Evolutionary conservation across 805 yeast genomes (phyloP).

Genomic region (Zygotorulaspora chibaensis): DNA sequence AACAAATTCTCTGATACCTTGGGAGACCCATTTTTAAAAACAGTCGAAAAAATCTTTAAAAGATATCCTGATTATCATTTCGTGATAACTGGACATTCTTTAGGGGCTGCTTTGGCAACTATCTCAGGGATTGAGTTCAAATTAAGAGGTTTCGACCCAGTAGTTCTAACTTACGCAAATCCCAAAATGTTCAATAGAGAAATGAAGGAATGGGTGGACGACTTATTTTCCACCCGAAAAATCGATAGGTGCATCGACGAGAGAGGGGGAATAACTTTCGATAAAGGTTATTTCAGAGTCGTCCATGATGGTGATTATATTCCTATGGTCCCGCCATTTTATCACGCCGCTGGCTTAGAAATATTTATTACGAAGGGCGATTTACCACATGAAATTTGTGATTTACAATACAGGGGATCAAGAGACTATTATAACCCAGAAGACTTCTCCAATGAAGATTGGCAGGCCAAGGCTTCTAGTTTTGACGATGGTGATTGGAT

Average conservation of each 20-base stretch:
- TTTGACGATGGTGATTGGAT: slow-evolving; percentile 17
- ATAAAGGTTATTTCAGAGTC: slow-evolving; percentile 48
- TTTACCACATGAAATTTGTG: slow-evolving; percentile 30
- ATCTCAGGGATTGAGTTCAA: slow-evolving; percentile 60
- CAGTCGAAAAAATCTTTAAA: slow-evolving; percentile 34
- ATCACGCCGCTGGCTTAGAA: slow-evolving; percentile 50
- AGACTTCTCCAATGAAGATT: slow-evolving; percentile 6
- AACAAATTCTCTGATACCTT: slow-evolving; percentile 43
- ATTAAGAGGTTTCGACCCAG: slow-evolving; percentile 49
- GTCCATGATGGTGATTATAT: slow-evolving; percentile 56
- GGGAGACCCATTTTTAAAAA: slow-evolving; percentile 37
- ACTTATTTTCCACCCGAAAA: slow-evolving; percentile 39
- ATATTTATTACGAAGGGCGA: slow-evolving; percentile 41
- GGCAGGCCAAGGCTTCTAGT: slow-evolving; percentile 1
- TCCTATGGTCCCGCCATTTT: slow-evolving; percentile 55
- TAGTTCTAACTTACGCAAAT: slow-evolving; percentile 56
- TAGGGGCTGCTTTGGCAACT: slow-evolving; percentile 68
- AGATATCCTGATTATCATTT: slow-evolving; percentile 47
- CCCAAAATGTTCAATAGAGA: slow-evolving; percentile 59
- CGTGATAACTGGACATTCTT: slow-evolving; percentile 65
- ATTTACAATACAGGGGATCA: slow-evolving; percentile 27
- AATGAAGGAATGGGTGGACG: slow-evolving; percentile 51
- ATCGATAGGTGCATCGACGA: slow-evolving; percentile 27
- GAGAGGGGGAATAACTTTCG: slow-evolving; percentile 26
- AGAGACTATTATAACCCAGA: slow-evolving; percentile 3